These are phyloP conservation scores for Rhizopogon salebrosus DNA, from an alignment of 768 basidiomycete genomes.

Conservation along the genomic window DNA sequence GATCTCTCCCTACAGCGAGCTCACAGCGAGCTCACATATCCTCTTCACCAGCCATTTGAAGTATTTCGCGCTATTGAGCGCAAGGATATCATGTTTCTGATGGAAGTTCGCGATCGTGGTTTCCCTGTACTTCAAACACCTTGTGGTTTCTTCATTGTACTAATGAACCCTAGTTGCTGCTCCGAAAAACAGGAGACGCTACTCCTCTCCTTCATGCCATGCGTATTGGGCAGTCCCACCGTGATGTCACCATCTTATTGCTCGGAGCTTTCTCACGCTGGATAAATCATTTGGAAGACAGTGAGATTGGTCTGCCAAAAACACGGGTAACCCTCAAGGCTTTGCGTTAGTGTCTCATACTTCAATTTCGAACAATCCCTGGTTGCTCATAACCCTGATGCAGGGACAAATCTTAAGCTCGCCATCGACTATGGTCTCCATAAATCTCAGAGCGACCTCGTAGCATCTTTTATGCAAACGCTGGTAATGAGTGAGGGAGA, in stretches of 20 bases:
- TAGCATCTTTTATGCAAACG: constrained; percentile 91
- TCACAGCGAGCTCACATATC: neutral
- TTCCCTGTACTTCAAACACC: constrained; percentile 58
- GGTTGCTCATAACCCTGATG: constrained; percentile 60
- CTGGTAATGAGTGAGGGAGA: constrained; percentile 96
- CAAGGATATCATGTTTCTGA: constrained; percentile 76
- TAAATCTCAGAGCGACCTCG: constrained; percentile 75
- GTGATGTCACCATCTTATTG: constrained; percentile 82
- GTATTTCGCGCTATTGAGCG: constrained; percentile 81
- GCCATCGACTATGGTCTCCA: constrained; percentile 88
- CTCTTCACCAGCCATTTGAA: constrained; percentile 45
- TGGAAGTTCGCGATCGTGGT: constrained; percentile 77
- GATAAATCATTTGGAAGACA: constrained; percentile 84
- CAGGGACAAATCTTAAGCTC: constrained; percentile 81
- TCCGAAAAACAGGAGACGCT: constrained; percentile 80
- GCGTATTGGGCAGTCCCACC: constrained; percentile 66
- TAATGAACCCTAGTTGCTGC: constrained; percentile 47
- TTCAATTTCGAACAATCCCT: constrained; percentile 49
- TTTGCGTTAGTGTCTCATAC: constrained; percentile 69
- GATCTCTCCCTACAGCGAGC: neutral
- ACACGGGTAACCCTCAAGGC: constrained; percentile 75
- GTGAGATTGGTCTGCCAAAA: constrained; percentile 60
- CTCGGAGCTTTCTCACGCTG: constrained; percentile 89
- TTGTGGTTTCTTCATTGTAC: neutral
- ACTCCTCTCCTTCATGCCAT: constrained; percentile 92